Conservation (phyloP, 805 yeast genomes). For the Wickerhamomyces mucosus region DNA sequence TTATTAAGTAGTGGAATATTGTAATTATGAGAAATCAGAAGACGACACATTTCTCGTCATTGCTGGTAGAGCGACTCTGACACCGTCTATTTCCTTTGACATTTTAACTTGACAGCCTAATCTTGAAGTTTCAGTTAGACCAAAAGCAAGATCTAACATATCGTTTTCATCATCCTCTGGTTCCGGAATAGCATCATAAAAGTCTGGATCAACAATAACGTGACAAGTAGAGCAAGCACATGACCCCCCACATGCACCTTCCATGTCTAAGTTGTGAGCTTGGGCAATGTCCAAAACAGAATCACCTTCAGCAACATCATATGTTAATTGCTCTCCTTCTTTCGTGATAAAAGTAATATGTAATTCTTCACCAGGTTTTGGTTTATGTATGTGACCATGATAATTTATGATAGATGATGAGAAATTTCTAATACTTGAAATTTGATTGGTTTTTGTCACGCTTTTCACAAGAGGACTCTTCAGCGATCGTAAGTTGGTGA, state of each 20-base stretch:
- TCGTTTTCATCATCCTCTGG: slow-evolving; percentile 98
- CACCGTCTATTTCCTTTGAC: slow-evolving; percentile 86
- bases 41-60: slow-evolving; percentile 91
- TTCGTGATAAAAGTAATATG: slow-evolving; percentile 84
- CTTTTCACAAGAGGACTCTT: background rate
- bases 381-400: slow-evolving; percentile 87
- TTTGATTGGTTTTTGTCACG: slow-evolving; percentile 13
- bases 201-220: slow-evolving; percentile 91
- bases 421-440: slow-evolving; percentile 18
- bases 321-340: slow-evolving; percentile 75
- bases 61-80: slow-evolving; percentile 92
- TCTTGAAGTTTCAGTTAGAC: slow-evolving; percentile 92
- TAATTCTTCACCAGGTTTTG: slow-evolving; percentile 87
- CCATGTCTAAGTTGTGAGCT: slow-evolving; percentile 89
- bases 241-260: slow-evolving; percentile 98
- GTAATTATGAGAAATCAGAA: slow-evolving; percentile 63
- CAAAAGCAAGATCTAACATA: slow-evolving; percentile 96
- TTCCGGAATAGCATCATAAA: slow-evolving; percentile 82
- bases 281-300: slow-evolving; percentile 90
- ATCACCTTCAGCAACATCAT: slow-evolving; percentile 90
- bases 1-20: no score
- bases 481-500: no score
- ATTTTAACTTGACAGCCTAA: slow-evolving; percentile 89
- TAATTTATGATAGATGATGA: slow-evolving; percentile 16
- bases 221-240: slow-evolving; percentile 99